Evolutionary conservation across 1,284 basidiomycete genomes (phyloP).

Genomic region (Pseudozyma sp.): DNA sequence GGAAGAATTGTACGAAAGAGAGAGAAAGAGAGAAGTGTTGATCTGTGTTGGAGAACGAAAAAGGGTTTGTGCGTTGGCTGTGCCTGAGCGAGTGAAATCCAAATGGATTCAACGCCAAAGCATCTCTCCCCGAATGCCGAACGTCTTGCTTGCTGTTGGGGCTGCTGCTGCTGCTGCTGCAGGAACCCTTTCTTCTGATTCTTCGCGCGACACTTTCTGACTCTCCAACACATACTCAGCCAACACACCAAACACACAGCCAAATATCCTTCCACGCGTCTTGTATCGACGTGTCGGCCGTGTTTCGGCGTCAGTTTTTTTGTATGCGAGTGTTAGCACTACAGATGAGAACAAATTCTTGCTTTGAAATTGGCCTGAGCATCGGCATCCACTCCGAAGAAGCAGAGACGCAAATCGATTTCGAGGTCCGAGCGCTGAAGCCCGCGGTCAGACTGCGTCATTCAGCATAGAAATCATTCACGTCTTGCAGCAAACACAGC

Average conservation of each 20-base stretch:
- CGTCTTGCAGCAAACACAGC: conserved; percentile 2
- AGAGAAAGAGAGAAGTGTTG: no score
- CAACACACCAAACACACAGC: no score
- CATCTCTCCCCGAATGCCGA: conserved; percentile 21
- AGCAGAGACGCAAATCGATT: no score
- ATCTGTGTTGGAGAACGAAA: not conserved
- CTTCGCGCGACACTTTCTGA: conserved; percentile 1
- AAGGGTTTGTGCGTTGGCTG: conserved; percentile 2
- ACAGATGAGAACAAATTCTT: not conserved
- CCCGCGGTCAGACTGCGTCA: conserved; percentile 14
- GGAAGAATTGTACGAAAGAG: not conserved
- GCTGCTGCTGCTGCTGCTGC: conserved; percentile 1
- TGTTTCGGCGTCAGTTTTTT: not conserved
- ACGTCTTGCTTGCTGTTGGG: not conserved
- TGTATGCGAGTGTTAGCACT: not conserved
- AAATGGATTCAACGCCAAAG: not conserved
- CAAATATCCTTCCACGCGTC: conserved; percentile 34
- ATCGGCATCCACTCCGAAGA: not conserved
- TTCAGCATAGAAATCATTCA: conserved; percentile 4
- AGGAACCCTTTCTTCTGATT: not conserved
- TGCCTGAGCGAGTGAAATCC: not conserved
- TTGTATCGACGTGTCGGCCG: conserved; percentile 13
- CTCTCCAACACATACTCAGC: not conserved
- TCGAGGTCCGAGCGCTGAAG: conserved; percentile 1
- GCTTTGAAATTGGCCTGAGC: not conserved